A percentile compares a stretch with the other conserved stretches of the same genome.
These are phyloP conservation scores for Cladosporium colombiae DNA, from an alignment of 2,329 filamentous ascomycete genomes.

Conservation along the genomic window DNA sequence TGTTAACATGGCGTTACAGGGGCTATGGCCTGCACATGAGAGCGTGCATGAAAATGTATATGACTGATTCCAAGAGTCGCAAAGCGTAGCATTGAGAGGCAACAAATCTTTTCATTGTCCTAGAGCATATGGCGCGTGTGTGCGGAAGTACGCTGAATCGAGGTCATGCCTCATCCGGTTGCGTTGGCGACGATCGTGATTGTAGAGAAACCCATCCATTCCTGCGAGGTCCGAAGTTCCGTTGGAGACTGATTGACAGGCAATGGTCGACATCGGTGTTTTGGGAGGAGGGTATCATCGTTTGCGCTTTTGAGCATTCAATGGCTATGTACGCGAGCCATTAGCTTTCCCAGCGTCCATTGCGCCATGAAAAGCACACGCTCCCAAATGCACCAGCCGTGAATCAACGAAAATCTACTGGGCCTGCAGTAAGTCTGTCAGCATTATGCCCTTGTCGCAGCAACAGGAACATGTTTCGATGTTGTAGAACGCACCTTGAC, in stretches of 20 bases:
- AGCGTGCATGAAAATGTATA: neutral
- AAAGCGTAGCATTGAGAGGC: neutral
- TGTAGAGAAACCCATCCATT: neutral
- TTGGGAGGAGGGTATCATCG: conserved; percentile 19
- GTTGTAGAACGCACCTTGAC: conserved; percentile 72
- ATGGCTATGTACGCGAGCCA: conserved; percentile 18
- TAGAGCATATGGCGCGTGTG: neutral
- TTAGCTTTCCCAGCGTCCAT: conserved; percentile 17
- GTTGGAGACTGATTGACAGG: neutral
- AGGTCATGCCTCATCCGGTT: neutral
- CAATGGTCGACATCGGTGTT: conserved; percentile 5
- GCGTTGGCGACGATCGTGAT: neutral
- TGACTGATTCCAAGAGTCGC: neutral
- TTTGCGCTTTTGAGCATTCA: conserved; percentile 21
- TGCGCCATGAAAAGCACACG: conserved; percentile 22
- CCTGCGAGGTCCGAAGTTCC: neutral
- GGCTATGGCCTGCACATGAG: neutral
- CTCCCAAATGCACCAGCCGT: conserved; percentile 20
- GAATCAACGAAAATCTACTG: conserved; percentile 20
- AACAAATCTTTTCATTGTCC: neutral
- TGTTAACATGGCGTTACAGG: neutral
- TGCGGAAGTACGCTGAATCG: neutral
- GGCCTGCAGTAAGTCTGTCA: conserved; percentile 10
- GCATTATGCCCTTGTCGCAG: neutral
- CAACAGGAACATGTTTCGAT: neutral